Evolutionary conservation across 352 stramenopile genomes (phyloP), one percentile per base, ranked within the genome.

Genomic region (Phytophthora citrophthora): DNA sequence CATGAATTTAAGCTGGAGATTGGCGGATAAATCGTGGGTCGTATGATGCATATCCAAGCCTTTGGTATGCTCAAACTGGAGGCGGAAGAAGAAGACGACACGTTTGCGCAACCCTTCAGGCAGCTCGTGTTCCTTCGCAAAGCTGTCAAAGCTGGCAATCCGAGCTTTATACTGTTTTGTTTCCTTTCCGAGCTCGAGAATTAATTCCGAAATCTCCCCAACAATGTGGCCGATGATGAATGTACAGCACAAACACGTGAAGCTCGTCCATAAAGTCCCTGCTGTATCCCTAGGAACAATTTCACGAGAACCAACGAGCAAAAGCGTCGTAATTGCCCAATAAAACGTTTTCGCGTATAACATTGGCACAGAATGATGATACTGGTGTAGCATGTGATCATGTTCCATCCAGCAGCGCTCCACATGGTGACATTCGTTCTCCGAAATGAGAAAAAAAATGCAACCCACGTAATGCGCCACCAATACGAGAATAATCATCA

Each of bases 141-240:
- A 94, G 1, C 76, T 48, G 38, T 92, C 84, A n/a, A 93, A 94
- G 53, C 74, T 89, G 15, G 90, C 79, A 11, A 92, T 79, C 0
- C 79, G 81, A 13, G 63, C 65, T 44, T 92, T 89, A 56, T 90
- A 83, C 26, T 93, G 69, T 27, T 93, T 92, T 0, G 46, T 74
- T 27, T 93, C 81, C 44, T 93, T 93, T 10, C 83, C 81, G 23
- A 93, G 72, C 16, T 90, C 78, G 5, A 91, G 64, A 20, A 94
- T 93, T 5, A 94, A 63, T 9, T 91, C 83, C 0, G 86, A 91
- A 9, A 93, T 61, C 39, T 90, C 83, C 1, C 82, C 85, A 23
- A 92, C 70, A 34, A 92, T 86, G 47, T 91, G 77, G 1, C 85
- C 83, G 54, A 93, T 89, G 41, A 91, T 76, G 20, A 91, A 93